Base-by-base conservation (phyloP, 129 eudicot genomes). In the Ambrosia trifida region DNA sequence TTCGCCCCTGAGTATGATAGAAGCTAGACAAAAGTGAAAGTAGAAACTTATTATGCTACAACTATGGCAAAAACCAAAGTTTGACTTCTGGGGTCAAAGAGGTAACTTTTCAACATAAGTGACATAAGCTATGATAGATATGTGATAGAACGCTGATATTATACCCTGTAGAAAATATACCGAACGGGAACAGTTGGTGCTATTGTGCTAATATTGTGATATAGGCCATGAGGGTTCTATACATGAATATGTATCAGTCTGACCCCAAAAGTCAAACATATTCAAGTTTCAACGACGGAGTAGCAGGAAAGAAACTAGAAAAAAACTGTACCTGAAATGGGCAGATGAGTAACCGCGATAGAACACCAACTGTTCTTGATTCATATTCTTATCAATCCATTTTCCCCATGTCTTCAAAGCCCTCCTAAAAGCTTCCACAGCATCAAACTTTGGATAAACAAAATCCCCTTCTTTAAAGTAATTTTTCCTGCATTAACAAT, bases 341-440 rank as follows among this genome's bases (percentile, higher is more conserved):
- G 98, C 93, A 75, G 95, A 87, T 11, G 98, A 93, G 75, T 89
- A 93, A 4, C 90, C 95, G 4, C 96, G 98, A 73, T 93, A 93
- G 36, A 93, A 81, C 13, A 89, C 86, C 85, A 89, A 65, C 81
- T 87, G 85, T 41, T 74, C 66, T 12, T 74, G 72, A 54, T 74
- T 54, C 68, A 85, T 64, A 63, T 87, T 89, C 58, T 80, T 64
- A 76, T 85, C 87, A 59, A 89, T 80, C 98, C 96, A 89, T 30
- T 81, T 83, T 52, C 84, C 96, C 98, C 98, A 93, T 7, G 98
- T 93, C 77, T 73, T 85, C 72, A 89, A 30, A 59, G 98, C 85
- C 79, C 83, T 89, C 76, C 83, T 82, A 73, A 89, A 93, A 40
- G 98, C 98, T 83, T 93, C 93, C 41, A 89, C 87, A 2, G 90